Percentiles rank a stretch among this genome's conserved stretches.
Conservation (phyloP, 768 basidiomycete species). For the Phanerodontia chrysosporium region DNA sequence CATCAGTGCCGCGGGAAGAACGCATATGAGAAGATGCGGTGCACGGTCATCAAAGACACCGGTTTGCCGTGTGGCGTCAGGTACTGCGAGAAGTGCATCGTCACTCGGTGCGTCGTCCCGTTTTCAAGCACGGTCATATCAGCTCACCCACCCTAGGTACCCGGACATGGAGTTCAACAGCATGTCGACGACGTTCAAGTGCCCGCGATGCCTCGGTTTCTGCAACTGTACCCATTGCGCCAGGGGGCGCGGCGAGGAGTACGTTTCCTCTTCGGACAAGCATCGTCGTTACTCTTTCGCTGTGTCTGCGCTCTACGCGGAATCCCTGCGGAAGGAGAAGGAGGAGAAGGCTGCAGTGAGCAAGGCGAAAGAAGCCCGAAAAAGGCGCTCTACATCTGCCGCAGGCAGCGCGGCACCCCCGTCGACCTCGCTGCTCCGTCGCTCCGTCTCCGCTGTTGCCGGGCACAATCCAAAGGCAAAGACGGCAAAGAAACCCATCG, state of each 20-base stretch:
- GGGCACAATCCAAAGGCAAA: not conserved
- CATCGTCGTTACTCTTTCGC: not conserved
- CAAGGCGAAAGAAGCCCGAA: too few relatives aligned
- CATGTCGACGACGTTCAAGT: slow-evolving; percentile 28
- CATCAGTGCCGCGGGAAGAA: slow-evolving; percentile 34
- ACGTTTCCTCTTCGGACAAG: slow-evolving; percentile 26
- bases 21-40: slow-evolving; percentile 31
- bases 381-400: too few relatives aligned
- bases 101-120: slow-evolving; percentile 23
- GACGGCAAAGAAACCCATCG: not conserved
- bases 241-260: slow-evolving; percentile 41
- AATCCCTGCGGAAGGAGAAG: not conserved
- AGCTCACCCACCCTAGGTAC: slow-evolving; percentile 29
- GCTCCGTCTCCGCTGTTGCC: too few relatives aligned
- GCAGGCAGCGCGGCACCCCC: too few relatives aligned
- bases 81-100: slow-evolving; percentile 33
- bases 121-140: not conserved
- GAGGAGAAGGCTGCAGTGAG: not conserved
- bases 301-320: not conserved
- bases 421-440: too few relatives aligned
- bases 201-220: slow-evolving; percentile 40
- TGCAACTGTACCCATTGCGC: slow-evolving; percentile 50
- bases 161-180: slow-evolving; percentile 34
- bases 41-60: slow-evolving; percentile 21
- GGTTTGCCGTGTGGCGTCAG: slow-evolving; percentile 26